Conservation (phyloP, 495 filamentous ascomycete genomes). For the Aspergillus asperescens region DNA sequence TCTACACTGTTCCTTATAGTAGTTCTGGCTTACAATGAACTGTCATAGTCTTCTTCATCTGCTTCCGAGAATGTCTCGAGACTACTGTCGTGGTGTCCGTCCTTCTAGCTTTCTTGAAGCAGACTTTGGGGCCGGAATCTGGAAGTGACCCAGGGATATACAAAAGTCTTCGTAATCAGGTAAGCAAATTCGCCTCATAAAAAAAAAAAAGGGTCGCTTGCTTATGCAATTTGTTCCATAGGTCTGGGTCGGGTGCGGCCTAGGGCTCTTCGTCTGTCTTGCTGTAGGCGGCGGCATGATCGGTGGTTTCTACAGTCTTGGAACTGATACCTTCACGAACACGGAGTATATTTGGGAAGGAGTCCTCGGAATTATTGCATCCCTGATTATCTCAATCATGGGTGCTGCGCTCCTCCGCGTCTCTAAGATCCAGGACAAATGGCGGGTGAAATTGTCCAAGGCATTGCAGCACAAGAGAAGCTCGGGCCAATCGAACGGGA, state of each 20-base stretch:
- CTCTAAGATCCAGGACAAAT: conserved; percentile 79
- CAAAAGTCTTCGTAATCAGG: too few relatives aligned
- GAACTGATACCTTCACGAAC: conserved; percentile 55
- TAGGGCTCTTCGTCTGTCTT: conserved; percentile 63
- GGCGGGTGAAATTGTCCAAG: conserved; percentile 68
- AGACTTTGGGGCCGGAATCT: conserved; percentile 57
- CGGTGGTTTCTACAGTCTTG: conserved; percentile 71
- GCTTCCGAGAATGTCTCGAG: conserved; percentile 80
- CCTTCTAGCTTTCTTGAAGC: conserved; percentile 74
- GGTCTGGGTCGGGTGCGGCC: conserved; percentile 65
- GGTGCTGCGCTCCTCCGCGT: conserved; percentile 76
- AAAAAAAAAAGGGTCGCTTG: too few relatives aligned
- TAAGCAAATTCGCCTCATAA: too few relatives aligned
- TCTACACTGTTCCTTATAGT: too few relatives aligned
- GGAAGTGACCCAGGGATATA: conserved; percentile 28
- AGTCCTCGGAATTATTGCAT: conserved; percentile 62
- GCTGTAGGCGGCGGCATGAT: conserved; percentile 68
- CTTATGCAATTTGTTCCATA: too few relatives aligned
- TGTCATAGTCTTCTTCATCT: conserved; percentile 87
- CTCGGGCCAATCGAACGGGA: too few relatives aligned
- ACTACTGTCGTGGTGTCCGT: conserved; percentile 77
- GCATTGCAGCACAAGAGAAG: conserved; percentile 58
- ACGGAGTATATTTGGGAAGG: conserved; percentile 78
- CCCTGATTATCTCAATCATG: conserved; percentile 72
- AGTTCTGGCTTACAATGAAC: too few relatives aligned